Base-by-base conservation (phyloP, 2,329 filamentous ascomycete genomes). In the Pseudocercospora crystallina region DNA sequence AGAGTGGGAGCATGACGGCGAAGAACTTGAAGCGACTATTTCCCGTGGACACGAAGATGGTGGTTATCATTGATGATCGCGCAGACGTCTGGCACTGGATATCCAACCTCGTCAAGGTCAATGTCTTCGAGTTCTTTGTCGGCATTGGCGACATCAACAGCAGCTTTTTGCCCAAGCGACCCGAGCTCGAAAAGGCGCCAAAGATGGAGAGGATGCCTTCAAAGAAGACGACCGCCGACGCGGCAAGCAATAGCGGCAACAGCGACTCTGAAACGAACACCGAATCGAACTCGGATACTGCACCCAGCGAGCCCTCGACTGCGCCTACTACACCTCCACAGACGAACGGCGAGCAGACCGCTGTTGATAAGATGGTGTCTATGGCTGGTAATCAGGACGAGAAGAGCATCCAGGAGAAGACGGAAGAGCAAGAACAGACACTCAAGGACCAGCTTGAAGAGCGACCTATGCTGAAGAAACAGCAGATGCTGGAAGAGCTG, bases 121-220 rank as follows among this genome's bases (percentile, higher is more conserved):
- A 85, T 1, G 90, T 92, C 0, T 99, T 96, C 69, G 92, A 97
- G 69, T 99, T 99, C 72, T 99, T 97, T 74, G 89, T 95, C 50
- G 94, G 94, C 12, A 96, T 96, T 57, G 94, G 94, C 56, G 94
- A 99, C 70, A 99, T 99, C 76, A 99, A 99, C 74, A 95, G 92
- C 10, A 96, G 89, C 67, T 99, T 97, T 67, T 71, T 99, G 45
- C 94, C 94, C 0, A 95, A 95, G 70, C 84, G 82, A 56, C 76
- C 76, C 54, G 77, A 73, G 47, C 49, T 69, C 5, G 66, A 69
- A 31, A 61, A 58, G 36, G 54, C 58, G 30, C 49, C 47, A 5
- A 59, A 52, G 38, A 59, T 49, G 49, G 50, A 56, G 50, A 52
- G 47, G 30, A 51, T 35, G n/a, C 54, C 46, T 29, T 54, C 60